Percentiles rank a stretch among this genome's conserved stretches.
Conservation (phyloP, 345 rosid genomes). For the Aegle marmelos region DNA sequence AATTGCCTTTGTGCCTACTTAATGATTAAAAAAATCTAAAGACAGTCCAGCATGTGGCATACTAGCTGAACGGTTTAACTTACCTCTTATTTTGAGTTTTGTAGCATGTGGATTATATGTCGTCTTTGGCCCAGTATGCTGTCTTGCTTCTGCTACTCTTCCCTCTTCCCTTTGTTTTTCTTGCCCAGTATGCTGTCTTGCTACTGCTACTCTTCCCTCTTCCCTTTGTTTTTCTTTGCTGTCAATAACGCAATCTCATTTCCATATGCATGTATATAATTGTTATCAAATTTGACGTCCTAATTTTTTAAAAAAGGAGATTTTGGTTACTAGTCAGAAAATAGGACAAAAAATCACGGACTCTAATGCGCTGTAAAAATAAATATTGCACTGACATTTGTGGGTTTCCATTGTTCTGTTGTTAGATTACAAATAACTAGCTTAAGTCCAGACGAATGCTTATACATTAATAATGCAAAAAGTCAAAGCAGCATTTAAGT, state of each 20-base stretch:
- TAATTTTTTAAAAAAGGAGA: not conserved
- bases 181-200: conserved; percentile 8
- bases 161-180: not conserved
- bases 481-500: not conserved
- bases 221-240: conserved; percentile 9
- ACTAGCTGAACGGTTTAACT: not conserved
- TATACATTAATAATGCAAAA: not conserved
- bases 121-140: conserved; percentile 7
- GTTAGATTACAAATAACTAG: too few species aligned
- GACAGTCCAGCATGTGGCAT: conserved; percentile 22
- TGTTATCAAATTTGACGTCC: not conserved
- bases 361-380: not conserved
- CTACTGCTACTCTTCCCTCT: not conserved
- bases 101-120: conserved; percentile 8
- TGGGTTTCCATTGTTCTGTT: too few species aligned
- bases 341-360: not conserved
- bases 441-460: not conserved
- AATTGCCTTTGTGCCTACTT: not conserved
- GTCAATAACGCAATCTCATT: not conserved
- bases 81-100: conserved; percentile 2
- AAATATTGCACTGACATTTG: not conserved
- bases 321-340: too few species aligned
- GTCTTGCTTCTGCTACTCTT: not conserved
- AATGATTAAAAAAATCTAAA: conserved; percentile 4
- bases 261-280: not conserved